Conservation (phyloP, 768 basidiomycete species). For the Hydnum rufescens region DNA sequence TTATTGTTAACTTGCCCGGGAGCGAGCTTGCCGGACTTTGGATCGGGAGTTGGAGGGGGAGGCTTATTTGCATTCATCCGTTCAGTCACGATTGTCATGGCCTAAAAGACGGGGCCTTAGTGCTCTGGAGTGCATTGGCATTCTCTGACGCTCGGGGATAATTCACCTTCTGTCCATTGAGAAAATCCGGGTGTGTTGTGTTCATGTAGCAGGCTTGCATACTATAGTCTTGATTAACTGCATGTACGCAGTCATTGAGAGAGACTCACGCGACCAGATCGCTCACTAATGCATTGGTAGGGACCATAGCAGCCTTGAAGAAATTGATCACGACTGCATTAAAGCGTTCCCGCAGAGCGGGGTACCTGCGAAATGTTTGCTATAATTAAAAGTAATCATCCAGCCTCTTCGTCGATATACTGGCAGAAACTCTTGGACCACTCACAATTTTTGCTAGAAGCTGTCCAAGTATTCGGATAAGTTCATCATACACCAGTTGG, state of each 20-base stretch:
- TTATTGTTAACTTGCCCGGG: constrained; percentile 67
- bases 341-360: constrained; percentile 90
- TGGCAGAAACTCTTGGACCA: constrained; percentile 15
- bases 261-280: constrained; percentile 74
- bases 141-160: constrained; percentile 22
- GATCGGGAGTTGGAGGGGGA: constrained; percentile 36
- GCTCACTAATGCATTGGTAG: constrained; percentile 83
- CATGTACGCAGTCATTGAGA: background rate
- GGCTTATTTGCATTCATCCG: constrained; percentile 68
- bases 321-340: constrained; percentile 91
- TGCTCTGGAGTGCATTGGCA: background rate
- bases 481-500: constrained; percentile 88
- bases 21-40: constrained; percentile 45
- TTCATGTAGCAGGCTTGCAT: constrained; percentile 99
- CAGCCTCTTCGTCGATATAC: background rate
- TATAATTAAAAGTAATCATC: constrained; percentile 17
- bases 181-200: constrained; percentile 97
- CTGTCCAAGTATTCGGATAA: constrained; percentile 88
- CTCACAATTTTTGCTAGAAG: constrained; percentile 72
- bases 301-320: constrained; percentile 84
- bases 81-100: constrained; percentile 73
- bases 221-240: constrained; percentile 21
- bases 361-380: constrained; percentile 94
- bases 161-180: constrained; percentile 94
- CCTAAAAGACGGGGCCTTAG: constrained; percentile 25